Percentiles rank a stretch among this genome's conserved stretches.
Conservation (phyloP, 2,329 filamentous ascomycete genomes). For the Aspergillus sp. region DNA sequence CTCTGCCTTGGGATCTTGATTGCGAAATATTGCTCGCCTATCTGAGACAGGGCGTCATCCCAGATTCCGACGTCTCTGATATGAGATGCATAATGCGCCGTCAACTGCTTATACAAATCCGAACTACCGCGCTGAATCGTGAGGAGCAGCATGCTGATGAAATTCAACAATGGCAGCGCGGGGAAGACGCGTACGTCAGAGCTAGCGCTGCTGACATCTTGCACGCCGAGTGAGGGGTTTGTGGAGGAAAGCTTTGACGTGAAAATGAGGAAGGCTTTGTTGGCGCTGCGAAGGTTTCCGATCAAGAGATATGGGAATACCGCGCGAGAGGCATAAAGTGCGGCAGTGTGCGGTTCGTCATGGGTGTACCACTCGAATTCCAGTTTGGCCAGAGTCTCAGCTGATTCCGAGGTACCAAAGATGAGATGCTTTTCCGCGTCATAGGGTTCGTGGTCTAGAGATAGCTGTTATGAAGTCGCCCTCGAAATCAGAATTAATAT, state of each 20-base stretch:
- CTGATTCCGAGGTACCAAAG: constrained; percentile 84
- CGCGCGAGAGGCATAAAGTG: constrained; percentile 80
- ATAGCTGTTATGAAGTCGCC: constrained; percentile 13
- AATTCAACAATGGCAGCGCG: constrained; percentile 90
- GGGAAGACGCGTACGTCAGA: constrained; percentile 83
- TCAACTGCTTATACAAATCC: constrained; percentile 79
- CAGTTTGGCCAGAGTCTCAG: constrained; percentile 75
- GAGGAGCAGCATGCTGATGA: constrained; percentile 80
- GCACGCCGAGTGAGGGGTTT: constrained; percentile 68
- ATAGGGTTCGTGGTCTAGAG: constrained; percentile 78
- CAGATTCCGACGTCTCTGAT: constrained; percentile 76
- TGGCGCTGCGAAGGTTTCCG: constrained; percentile 87
- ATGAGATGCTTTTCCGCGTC: constrained; percentile 89
- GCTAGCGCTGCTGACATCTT: constrained; percentile 74
- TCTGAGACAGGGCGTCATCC: constrained; percentile 78
- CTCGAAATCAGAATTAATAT: background rate
- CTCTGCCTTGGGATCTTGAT: constrained; percentile 85
- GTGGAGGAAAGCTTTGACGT: constrained; percentile 61
- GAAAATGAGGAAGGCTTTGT: constrained; percentile 77
- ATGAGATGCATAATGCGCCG: constrained; percentile 75
- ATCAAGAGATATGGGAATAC: constrained; percentile 88
- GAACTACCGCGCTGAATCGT: constrained; percentile 76
- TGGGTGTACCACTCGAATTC: constrained; percentile 94
- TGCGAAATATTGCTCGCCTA: constrained; percentile 96
- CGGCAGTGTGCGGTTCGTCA: constrained; percentile 83